phyloP scores from a whole-genome alignment of 1,284 basidiomycete genomes.

The Wolfiporia cocos region DNA sequence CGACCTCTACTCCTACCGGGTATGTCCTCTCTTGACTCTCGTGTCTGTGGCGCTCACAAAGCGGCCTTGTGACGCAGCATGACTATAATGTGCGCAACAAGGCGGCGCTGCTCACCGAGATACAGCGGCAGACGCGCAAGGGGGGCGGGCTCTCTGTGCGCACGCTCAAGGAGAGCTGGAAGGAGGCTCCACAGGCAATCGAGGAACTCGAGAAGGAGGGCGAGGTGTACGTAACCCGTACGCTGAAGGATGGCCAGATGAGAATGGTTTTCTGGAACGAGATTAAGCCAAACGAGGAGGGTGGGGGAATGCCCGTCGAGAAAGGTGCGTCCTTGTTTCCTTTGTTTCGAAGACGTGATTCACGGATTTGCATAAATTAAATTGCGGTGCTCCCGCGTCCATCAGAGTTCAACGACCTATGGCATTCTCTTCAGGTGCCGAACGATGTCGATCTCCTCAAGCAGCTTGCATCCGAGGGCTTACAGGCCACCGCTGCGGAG shows the following conservation, averaged over 20 bases:
- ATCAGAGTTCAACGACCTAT: conserved; percentile 80
- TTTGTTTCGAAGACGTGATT: no score
- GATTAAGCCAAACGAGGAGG: conserved; percentile 68
- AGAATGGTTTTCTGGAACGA: conserved; percentile 93
- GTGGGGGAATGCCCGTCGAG: conserved; percentile 66
- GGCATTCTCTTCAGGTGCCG: conserved; percentile 81
- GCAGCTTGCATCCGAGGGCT: conserved; percentile 71
- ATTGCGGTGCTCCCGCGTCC: conserved; percentile 5
- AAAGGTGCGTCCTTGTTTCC: conserved; percentile 49
- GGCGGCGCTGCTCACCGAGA: conserved; percentile 73
- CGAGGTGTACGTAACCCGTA: conserved; percentile 81
- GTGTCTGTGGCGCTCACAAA: conserved; percentile 1
- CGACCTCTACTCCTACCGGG: conserved; percentile 80
- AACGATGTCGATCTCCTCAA: conserved; percentile 78
- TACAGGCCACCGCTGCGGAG: conserved; percentile 67
- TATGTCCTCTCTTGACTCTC: conserved; percentile 21
- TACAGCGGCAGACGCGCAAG: conserved; percentile 72
- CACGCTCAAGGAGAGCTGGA: conserved; percentile 85
- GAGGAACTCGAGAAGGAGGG: conserved; percentile 86
- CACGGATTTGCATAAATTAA: no score
- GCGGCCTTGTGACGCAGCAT: conserved; percentile 42
- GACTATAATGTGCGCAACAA: conserved; percentile 85
- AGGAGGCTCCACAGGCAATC: conserved; percentile 74
- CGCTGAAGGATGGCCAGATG: conserved; percentile 77
- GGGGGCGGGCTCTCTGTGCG: conserved; percentile 83